Evolutionary conservation across 2,329 filamentous ascomycete species (phyloP), one percentile per base, ranked within the genome.

Genomic region (Scedosporium boydii): DNA sequence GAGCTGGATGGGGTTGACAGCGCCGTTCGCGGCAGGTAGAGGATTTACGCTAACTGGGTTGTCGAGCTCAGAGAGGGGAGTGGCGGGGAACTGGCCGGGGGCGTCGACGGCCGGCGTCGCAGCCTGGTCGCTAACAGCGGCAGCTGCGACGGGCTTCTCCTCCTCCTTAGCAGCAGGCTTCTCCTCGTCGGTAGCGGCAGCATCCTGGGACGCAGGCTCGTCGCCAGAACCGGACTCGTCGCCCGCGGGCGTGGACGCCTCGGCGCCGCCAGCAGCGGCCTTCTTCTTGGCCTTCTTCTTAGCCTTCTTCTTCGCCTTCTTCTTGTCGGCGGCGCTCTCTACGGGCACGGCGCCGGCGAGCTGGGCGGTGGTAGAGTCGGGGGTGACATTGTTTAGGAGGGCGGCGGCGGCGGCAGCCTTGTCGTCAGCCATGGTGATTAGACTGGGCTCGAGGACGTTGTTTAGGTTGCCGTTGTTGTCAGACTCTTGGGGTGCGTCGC

Each of bases 401-500:
- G 41, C 59, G 44, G 59, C 59, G 58, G 58, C 44, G 64, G 83
- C 76, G 63, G 81, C 77, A 55, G 51, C 60, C 60, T 62, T 57
- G 61, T 57, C 41, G 55, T 62, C 60, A 41, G 79, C 77, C 63
- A 80, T 71, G 60, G 78, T 68, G 61, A 96, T 88, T 71, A 91
- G 83, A 66, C 91, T 84, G 63, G 89, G 86, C 48, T 84, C 83
- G 63, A 99, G 83, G 66, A 97, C 86, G 85, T 98, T 98, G 83
- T 98, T 98, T 70, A 92, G 81, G 82, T 93, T 96, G 70, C 90
- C 89, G 70, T 87, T 81, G 67, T 84, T 82, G 80, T 97, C 93
- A 71, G 86, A 85, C 77, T 97, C 93, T 76, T 89, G 87, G 64
- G 90, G 89, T 51, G 87, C 89, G 64, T 86, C 86, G 69, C 87